Evolutionary conservation across 1,284 basidiomycete genomes (phyloP).

Genomic region (Tylopilus sp.): DNA sequence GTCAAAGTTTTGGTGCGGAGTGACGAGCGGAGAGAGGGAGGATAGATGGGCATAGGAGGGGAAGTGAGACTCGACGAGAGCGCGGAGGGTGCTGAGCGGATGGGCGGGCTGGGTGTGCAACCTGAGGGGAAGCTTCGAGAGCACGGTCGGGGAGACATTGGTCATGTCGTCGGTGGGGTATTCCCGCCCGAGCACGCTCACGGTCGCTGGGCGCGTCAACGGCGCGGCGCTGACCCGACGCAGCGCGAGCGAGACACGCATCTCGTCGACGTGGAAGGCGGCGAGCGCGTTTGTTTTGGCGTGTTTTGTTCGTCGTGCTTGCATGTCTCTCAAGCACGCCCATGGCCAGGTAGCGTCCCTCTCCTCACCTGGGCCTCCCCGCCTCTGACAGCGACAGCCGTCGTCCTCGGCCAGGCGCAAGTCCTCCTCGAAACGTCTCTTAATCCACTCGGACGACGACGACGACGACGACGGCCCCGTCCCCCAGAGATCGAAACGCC

Average conservation of each 20-base stretch:
- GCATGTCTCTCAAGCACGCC: conserved; percentile 4
- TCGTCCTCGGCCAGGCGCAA: conserved; percentile 18
- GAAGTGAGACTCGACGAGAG: conserved; percentile 83
- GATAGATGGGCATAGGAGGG: conserved; percentile 62
- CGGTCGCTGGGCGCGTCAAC: conserved; percentile 28
- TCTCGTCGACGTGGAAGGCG: conserved; percentile 4
- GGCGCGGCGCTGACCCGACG: conserved; percentile 7
- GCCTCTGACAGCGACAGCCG: conserved; percentile 16
- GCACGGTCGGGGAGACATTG: conserved; percentile 83
- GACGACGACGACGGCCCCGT: background rate
- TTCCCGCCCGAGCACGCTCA: conserved; percentile 47
- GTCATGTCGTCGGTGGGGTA: conserved; percentile 76
- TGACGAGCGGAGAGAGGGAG: conserved; percentile 82
- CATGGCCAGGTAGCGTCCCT: conserved; percentile 21
- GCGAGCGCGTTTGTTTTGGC: conserved; percentile 21
- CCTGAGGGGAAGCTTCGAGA: conserved; percentile 65
- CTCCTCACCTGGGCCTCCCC: background rate
- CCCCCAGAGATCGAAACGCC: conserved; percentile 24
- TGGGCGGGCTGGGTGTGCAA: conserved; percentile 78
- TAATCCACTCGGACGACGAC: conserved; percentile 30
- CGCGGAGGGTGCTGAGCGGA: conserved; percentile 81
- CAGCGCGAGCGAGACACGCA: conserved; percentile 16
- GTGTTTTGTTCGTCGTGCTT: conserved; percentile 13
- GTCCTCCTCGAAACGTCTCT: conserved; percentile 22
- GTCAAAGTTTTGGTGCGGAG: conserved; percentile 93